phyloP scores from a whole-genome alignment of 345 rosid genomes.

The Eucalyptus erythrocorys region DNA sequence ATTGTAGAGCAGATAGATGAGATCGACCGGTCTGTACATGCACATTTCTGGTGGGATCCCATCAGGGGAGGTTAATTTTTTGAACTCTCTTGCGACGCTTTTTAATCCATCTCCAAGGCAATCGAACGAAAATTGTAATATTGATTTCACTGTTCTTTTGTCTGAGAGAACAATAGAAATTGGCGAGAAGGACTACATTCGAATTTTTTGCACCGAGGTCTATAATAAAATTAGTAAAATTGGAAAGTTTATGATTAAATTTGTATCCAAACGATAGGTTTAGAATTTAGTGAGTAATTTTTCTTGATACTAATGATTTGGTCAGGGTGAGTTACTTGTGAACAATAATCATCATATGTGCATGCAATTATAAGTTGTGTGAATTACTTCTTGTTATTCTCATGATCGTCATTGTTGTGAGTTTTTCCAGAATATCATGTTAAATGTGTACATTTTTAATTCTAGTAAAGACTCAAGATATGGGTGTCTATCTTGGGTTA shows the following conservation, averaged over 20 bases:
- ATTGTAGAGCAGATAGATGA: not conserved
- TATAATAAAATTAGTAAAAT: not conserved
- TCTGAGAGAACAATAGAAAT: no score
- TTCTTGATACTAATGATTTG: not conserved
- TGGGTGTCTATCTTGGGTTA: no score
- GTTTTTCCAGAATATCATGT: no score
- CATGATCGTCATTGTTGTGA: no score
- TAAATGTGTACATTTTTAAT: no score
- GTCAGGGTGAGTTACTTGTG: not conserved
- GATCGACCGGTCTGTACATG: not conserved
- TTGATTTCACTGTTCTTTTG: not conserved
- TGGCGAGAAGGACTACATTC: fast-evolving
- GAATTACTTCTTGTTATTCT: not conserved
- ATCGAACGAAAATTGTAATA: not conserved
- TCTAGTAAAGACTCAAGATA: no score
- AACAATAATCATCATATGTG: not conserved
- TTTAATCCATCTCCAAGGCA: not conserved
- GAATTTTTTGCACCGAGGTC: not conserved
- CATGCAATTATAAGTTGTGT: not conserved
- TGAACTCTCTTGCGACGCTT: not conserved
- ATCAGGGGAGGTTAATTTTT: not conserved
- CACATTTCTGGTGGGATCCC: not conserved
- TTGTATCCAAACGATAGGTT: not conserved
- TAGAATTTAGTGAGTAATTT: not conserved
- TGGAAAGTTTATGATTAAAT: not conserved